Conservation (phyloP, 169 alveolate species). For the Eimeria maxima region DNA sequence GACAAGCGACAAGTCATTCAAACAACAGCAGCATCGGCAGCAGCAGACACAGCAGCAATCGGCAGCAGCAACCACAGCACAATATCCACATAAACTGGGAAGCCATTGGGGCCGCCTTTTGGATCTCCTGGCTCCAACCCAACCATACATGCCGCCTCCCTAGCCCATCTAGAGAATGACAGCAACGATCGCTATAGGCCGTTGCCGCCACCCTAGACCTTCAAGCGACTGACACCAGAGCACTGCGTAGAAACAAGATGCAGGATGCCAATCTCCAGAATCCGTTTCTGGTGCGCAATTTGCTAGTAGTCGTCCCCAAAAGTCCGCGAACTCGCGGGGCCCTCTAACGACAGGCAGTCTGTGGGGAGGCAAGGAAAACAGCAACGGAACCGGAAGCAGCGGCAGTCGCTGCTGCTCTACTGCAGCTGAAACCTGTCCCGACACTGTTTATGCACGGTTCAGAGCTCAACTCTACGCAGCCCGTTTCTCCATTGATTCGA, state of each 20-base stretch:
- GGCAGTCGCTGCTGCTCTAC: conserved; percentile 39
- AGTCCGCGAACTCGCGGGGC: conserved; percentile 57
- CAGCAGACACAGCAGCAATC: conserved; percentile 75
- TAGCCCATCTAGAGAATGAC: not conserved
- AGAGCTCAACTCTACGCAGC: not conserved
- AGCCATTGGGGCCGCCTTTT: not conserved
- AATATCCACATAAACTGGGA: not conserved
- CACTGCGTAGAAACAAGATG: not conserved
- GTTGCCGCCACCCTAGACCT: conserved; percentile 5
- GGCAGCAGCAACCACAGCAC: conserved; percentile 44
- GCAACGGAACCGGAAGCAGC: conserved; percentile 21
- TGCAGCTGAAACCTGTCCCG: conserved; percentile 66
- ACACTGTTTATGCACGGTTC: not conserved
- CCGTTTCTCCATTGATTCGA: conserved; percentile 57
- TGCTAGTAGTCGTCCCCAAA: not conserved
- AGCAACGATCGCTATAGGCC: not conserved
- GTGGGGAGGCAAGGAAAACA: conserved; percentile 15
- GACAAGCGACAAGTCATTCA: not conserved
- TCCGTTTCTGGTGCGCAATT: not conserved
- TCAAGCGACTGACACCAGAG: not conserved
- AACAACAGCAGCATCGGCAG: conserved; percentile 67
- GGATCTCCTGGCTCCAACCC: not conserved
- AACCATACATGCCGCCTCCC: conserved; percentile 15
- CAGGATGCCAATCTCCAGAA: conserved; percentile 14
- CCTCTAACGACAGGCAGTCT: not conserved